Evolutionary conservation across 495 filamentous ascomycete species (phyloP).

Genomic region (Aspergillus indologenus): DNA sequence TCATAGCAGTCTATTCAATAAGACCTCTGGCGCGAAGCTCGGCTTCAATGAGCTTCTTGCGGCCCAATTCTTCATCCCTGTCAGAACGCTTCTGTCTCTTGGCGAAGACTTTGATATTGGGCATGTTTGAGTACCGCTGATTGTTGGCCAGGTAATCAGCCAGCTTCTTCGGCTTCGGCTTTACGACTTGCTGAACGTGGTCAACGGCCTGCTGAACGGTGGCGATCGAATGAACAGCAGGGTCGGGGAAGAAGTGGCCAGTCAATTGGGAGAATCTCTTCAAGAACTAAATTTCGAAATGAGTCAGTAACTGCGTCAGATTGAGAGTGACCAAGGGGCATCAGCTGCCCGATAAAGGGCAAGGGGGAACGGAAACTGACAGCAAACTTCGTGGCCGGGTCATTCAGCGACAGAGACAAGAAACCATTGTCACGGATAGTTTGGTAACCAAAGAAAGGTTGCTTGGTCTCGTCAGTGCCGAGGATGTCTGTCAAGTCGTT

Average conservation of each 20-base stretch:
- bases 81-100: conserved; percentile 62
- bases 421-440: conserved; percentile 22
- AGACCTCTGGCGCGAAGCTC: conserved; percentile 64
- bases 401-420: conserved; percentile 46
- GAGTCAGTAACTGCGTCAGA: conserved; percentile 10
- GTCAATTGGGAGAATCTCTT: conserved; percentile 78
- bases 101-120: conserved; percentile 66
- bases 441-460: conserved; percentile 20
- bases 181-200: conserved; percentile 40
- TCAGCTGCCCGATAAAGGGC: background rate
- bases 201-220: conserved; percentile 57
- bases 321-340: background rate
- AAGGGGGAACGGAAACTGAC: conserved; percentile 46
- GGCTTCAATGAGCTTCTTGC: conserved; percentile 79
- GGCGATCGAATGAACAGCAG: conserved; percentile 49
- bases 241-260: conserved; percentile 69
- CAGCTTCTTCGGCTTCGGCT: conserved; percentile 59
- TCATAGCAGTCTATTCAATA: conserved; percentile 15
- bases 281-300: conserved; percentile 50
- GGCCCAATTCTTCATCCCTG: conserved; percentile 71
- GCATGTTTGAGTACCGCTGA: conserved; percentile 44
- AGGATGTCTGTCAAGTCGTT: conserved; percentile 5
- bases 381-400: conserved; percentile 66
- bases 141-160: conserved; percentile 35
- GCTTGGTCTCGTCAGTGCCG: background rate